These are phyloP conservation scores for Podaxis sp. DNA, from an alignment of 768 basidiomycete genomes.

Conservation along the genomic window DNA sequence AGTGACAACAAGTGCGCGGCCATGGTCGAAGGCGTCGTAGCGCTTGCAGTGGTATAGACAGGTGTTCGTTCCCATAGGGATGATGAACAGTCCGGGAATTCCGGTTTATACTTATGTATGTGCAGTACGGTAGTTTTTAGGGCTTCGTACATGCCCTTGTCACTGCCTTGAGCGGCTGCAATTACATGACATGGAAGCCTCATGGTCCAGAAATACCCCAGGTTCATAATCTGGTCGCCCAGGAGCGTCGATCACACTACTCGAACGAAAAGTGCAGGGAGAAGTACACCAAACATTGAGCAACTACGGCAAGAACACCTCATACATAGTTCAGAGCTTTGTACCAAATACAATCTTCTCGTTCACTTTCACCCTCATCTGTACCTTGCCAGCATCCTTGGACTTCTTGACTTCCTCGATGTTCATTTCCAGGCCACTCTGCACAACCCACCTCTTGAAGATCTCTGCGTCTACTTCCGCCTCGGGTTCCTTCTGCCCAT, in stretches of 20 bases:
- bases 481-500: constrained; percentile 25
- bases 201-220: too few relatives aligned
- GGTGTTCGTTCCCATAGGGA: too few relatives aligned
- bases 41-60: background rate
- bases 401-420: constrained; percentile 33
- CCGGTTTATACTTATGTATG: too few relatives aligned
- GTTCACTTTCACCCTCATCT: constrained; percentile 26
- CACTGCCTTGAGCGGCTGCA: too few relatives aligned
- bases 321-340: constrained; percentile 2
- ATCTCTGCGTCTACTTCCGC: constrained; percentile 47
- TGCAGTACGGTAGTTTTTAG: too few relatives aligned
- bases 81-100: too few relatives aligned
- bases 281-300: background rate
- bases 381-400: constrained; percentile 17
- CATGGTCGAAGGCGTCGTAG: background rate
- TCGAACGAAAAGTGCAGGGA: too few relatives aligned
- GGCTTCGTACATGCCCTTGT: too few relatives aligned
- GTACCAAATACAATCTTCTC: constrained; percentile 35
- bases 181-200: too few relatives aligned
- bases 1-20: background rate
- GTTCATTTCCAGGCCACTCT: constrained; percentile 43
- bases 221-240: too few relatives aligned
- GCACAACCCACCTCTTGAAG: constrained; percentile 46
- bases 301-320: background rate
- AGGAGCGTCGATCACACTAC: too few relatives aligned